Evolutionary conservation across 805 yeast species (phyloP), one percentile per base, ranked within the genome.

Genomic region (Kurtzmaniella fragi): DNA sequence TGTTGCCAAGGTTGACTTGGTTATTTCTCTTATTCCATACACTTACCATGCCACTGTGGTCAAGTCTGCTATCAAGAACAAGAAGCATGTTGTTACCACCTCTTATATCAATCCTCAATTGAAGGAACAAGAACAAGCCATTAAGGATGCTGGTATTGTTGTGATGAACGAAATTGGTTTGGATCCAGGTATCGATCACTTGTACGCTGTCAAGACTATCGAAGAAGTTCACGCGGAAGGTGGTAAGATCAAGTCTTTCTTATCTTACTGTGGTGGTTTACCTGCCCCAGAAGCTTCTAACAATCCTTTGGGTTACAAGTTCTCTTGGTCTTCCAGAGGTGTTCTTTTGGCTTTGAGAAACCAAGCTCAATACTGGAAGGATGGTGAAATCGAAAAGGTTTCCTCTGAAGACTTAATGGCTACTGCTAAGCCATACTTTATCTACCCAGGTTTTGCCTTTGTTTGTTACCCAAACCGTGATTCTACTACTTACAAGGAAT

Each of bases 261-360:
- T 89, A 54, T 87, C 96, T 6, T 93, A 87, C 83, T 93, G 99
- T 71, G 99, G 99, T 70, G 99, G 99, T 56, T 77, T 93, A 57
- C 98, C 98, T 49, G 93, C 99, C 26, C 97, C 99, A 47, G 99
- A 91, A 71, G 79, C 83, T 66, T 91, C 98, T 25, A 95, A 89
- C 71, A 93, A 93, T 71, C 99, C 99, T 42, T 75, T 93, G 62
- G 99, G 99, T 53, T 93, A 93, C 80, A 93, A 93, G 75, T 93
- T 93, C 71, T 90, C 98, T 32, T 93, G 99, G 99, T 88, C 97
- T 26, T 90, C 98, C 28, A 82, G 99, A 69, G 99, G 99, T 69
- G 98, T 93, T 31, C 71, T 93, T 59, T 77, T 93, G 56, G 99
- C 99, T 14, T 77, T 93, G 61, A 84, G 96, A 77, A 95, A 93